Evolutionary conservation across 129 eudicot species (phyloP).

Genomic region (Flaveria robusta): DNA sequence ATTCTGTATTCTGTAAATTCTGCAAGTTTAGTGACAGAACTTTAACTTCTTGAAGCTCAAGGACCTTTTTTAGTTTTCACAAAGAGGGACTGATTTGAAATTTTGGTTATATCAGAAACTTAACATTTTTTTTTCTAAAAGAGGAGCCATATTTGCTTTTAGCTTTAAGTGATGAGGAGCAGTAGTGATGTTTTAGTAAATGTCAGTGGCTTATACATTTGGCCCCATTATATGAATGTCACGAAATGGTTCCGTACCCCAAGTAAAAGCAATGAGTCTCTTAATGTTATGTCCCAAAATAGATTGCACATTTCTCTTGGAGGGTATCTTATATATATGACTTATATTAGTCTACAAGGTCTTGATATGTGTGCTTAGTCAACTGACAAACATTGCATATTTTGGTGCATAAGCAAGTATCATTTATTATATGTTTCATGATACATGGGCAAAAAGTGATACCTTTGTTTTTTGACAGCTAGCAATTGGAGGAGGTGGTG

Average conservation of each 20-base stretch:
- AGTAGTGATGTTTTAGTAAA: conserved; percentile 1
- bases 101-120: neutral
- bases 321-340: neutral
- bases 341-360: neutral
- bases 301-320: neutral
- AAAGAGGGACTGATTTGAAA: neutral
- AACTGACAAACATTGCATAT: neutral
- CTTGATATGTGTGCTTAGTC: neutral
- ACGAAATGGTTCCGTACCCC: neutral
- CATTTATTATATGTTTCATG: neutral
- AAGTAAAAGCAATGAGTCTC: neutral
- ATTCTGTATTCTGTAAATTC: too few relatives aligned
- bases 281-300: conserved; percentile 5
- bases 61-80: neutral
- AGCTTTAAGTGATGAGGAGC: neutral
- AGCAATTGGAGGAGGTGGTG: conserved; percentile 90
- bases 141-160: conserved; percentile 1
- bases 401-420: neutral
- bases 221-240: neutral
- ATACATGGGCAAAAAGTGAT: conserved; percentile 10
- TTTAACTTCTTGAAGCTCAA: neutral
- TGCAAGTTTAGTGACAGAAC: neutral
- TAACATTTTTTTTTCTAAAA: neutral
- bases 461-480: conserved; percentile 44
- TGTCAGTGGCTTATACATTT: neutral